phyloP scores from a whole-genome alignment of 441 rosid genomes.

The Hura crepitans region DNA sequence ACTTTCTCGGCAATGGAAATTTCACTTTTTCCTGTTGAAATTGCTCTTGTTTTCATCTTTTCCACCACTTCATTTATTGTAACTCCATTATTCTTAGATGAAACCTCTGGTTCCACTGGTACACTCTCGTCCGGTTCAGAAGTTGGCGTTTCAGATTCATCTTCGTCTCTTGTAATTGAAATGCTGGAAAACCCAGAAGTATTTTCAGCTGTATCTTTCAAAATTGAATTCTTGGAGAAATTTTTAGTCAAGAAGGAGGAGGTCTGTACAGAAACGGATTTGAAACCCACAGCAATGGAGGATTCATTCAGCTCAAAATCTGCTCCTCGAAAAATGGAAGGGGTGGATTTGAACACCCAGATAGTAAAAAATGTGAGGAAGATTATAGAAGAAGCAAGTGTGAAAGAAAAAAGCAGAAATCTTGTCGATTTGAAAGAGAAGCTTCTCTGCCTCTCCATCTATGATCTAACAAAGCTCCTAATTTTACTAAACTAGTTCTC shows the following conservation, averaged over 20 bases:
- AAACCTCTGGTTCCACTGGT: conserved; percentile 10
- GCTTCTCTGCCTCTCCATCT: conserved; percentile 78
- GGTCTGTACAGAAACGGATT: conserved; percentile 26
- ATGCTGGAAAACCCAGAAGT: conserved; percentile 39
- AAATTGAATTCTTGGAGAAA: conserved; percentile 28
- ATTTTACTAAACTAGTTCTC: background rate
- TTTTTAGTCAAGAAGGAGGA: conserved; percentile 11
- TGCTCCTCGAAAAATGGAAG: conserved; percentile 39
- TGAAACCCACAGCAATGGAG: conserved; percentile 18
- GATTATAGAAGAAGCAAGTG: conserved; percentile 50
- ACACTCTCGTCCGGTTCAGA: conserved; percentile 22
- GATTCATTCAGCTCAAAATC: conserved; percentile 40
- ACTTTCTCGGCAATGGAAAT: conserved; percentile 18
- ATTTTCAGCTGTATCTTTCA: conserved; percentile 30
- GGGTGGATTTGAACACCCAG: conserved; percentile 49
- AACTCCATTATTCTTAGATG: conserved; percentile 24
- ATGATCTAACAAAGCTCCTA: background rate
- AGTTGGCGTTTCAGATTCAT: conserved; percentile 26
- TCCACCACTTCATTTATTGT: conserved; percentile 21
- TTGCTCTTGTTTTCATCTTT: conserved; percentile 19
- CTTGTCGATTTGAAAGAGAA: conserved; percentile 61
- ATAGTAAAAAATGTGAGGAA: conserved; percentile 48
- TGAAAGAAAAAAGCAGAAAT: conserved; percentile 42
- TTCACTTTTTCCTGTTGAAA: conserved; percentile 20
- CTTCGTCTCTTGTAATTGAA: conserved; percentile 26